phyloP scores from a whole-genome alignment of 2,329 filamentous ascomycete species.

The Penicillium janthinellum region DNA sequence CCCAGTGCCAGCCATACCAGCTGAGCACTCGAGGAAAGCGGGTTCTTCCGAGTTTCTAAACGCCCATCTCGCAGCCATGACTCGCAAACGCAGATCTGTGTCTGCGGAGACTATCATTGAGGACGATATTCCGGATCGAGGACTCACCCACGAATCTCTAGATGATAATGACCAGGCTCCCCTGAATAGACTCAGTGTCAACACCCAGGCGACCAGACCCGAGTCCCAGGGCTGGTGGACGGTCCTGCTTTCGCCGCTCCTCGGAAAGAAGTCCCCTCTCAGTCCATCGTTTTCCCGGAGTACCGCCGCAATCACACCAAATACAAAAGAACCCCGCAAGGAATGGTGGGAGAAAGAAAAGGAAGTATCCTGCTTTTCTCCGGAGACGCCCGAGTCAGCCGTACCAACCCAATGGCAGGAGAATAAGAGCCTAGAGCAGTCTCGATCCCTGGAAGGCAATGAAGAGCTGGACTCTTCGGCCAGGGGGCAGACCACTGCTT shows the following conservation, averaged over 20 bases:
- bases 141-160: not conserved
- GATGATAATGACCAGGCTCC: conserved; percentile 31
- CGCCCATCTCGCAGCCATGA: conserved; percentile 21
- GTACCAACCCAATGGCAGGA: conserved; percentile 14
- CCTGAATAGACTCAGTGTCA: conserved; percentile 37
- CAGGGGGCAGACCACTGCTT: conserved; percentile 18
- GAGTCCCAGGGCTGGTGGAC: conserved; percentile 55
- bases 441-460: conserved; percentile 11
- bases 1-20: conserved; percentile 46
- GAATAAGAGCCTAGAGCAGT: conserved; percentile 17
- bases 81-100: conserved; percentile 32
- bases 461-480: not conserved
- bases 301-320: conserved; percentile 1
- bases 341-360: conserved; percentile 24
- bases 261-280: conserved; percentile 35
- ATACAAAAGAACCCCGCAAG: conserved; percentile 1
- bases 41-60: conserved; percentile 15
- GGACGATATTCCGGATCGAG: conserved; percentile 29
- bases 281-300: conserved; percentile 26
- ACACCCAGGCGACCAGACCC: conserved; percentile 41
- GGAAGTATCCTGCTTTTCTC: conserved; percentile 33
- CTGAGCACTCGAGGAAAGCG: conserved; percentile 29
- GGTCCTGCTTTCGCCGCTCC: conserved; percentile 48
- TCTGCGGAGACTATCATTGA: conserved; percentile 44
- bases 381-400: conserved; percentile 32